Percentiles rank a stretch among this genome's conserved stretches.
Conservation (phyloP, 768 basidiomycete genomes). For the Rhodotorula kratochvilovae region DNA sequence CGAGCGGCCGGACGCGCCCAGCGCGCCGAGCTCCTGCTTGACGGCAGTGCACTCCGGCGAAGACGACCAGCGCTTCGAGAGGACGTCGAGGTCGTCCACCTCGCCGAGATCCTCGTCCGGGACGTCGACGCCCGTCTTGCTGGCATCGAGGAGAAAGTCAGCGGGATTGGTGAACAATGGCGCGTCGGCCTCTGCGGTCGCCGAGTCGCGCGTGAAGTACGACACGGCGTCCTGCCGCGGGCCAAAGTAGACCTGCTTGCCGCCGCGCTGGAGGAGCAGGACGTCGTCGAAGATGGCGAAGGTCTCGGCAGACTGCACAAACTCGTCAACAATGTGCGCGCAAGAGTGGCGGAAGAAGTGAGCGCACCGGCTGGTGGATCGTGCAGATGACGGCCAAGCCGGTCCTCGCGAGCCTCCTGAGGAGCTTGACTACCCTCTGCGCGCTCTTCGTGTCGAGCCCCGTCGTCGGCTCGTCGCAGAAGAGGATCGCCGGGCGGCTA, state of each 20-base stretch:
- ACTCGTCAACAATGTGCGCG: conserved; percentile 46
- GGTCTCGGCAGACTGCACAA: conserved; percentile 53
- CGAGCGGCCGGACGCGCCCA: conserved; percentile 10
- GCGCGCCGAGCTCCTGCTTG: conserved; percentile 42
- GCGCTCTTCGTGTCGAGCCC: conserved; percentile 54
- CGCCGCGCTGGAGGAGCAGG: conserved; percentile 62
- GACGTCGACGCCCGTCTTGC: conserved; percentile 29
- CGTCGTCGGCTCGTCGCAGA: conserved; percentile 52
- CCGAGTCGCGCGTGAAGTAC: conserved; percentile 55
- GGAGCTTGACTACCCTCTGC: conserved; percentile 50
- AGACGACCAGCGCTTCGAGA: conserved; percentile 18
- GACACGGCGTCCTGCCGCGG: conserved; percentile 60
- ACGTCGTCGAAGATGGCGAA: conserved; percentile 59
- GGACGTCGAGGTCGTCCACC: conserved; percentile 18
- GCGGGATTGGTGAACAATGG: conserved; percentile 27
- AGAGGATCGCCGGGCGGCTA: conserved; percentile 43
- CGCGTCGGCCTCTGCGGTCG: not conserved
- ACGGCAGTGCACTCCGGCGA: conserved; percentile 41
- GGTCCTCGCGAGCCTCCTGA: conserved; percentile 50
- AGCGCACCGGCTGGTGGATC: conserved; percentile 50
- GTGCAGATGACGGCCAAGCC: conserved; percentile 51
- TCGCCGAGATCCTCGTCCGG: conserved; percentile 28
- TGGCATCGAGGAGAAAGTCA: conserved; percentile 37
- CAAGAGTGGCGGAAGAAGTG: not conserved
- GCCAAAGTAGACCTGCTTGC: conserved; percentile 63